Evolutionary conservation across 352 stramenopile species (phyloP).

Genomic region (Globisporangium apiculatum): DNA sequence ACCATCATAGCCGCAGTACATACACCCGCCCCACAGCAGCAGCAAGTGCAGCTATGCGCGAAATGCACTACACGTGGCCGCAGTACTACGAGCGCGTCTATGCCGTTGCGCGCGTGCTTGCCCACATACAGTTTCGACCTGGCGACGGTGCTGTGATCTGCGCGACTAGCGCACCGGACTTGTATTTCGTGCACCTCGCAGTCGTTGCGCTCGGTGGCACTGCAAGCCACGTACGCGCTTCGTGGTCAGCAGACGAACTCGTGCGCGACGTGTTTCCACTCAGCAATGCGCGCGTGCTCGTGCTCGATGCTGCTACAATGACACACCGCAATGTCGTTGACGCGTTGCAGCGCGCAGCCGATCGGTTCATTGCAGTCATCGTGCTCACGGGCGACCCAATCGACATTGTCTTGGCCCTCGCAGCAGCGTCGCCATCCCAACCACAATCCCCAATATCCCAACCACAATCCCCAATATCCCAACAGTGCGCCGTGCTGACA

Average conservation of each 20-base stretch:
- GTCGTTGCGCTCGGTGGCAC: constrained; percentile 45
- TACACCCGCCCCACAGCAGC: neutral
- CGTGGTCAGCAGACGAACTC: constrained; percentile 49
- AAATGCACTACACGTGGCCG: constrained; percentile 22
- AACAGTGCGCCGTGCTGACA: constrained; percentile 34
- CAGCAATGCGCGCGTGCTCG: constrained; percentile 42
- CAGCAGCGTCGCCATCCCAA: neutral
- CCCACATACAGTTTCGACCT: constrained; percentile 40
- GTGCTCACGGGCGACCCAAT: constrained; percentile 29
- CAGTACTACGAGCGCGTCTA: constrained; percentile 26
- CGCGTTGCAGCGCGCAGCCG: constrained; percentile 20
- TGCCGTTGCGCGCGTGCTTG: constrained; percentile 32
- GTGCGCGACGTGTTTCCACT: constrained; percentile 41
- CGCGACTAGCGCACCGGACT: constrained; percentile 27
- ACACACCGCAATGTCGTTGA: constrained; percentile 41
- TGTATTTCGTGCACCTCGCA: constrained; percentile 61
- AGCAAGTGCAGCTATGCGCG: constrained; percentile 1
- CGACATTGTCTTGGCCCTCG: constrained; percentile 16
- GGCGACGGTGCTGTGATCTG: constrained; percentile 59
- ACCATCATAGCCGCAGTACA: neutral
- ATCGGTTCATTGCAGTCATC: constrained; percentile 33
- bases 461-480: neutral
- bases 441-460: too few species aligned
- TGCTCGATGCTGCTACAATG: constrained; percentile 29
- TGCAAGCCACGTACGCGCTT: constrained; percentile 44